A percentile compares a stretch with the other conserved stretches of the same genome.
Conservation (phyloP, 2,329 filamentous ascomycete species). For the Emydomyces testavorans region DNA sequence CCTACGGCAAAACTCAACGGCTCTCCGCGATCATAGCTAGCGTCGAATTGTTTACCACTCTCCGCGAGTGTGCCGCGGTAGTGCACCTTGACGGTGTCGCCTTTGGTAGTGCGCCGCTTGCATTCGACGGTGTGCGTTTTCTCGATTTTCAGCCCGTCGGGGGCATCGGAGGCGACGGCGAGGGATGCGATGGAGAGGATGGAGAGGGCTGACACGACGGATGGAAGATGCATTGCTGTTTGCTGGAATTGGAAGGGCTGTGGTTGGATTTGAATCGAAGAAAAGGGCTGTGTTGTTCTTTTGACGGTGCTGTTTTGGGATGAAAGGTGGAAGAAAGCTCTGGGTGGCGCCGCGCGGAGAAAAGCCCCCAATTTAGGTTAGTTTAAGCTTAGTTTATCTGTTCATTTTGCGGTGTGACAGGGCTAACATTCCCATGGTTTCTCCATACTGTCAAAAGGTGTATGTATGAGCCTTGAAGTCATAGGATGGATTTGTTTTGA, state of each 20-base stretch:
- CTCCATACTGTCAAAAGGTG: no score
- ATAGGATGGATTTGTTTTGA: no score
- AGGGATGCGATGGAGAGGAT: conserved; percentile 36
- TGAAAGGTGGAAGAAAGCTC: no score
- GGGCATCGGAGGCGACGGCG: conserved; percentile 43
- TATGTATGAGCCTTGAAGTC: no score
- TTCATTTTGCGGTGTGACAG: no score
- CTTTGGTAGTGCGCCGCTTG: conserved; percentile 61
- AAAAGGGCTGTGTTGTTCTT: no score
- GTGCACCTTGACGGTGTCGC: conserved; percentile 75
- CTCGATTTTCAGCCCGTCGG: conserved; percentile 63
- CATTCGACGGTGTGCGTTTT: conserved; percentile 59
- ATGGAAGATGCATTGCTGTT: conserved; percentile 8
- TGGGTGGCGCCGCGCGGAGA: no score
- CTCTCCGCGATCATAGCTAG: conserved; percentile 61
- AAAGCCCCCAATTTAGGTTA: no score
- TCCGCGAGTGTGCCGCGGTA: conserved; percentile 70
- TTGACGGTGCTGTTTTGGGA: no score
- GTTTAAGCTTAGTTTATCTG: no score
- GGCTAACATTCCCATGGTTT: no score
- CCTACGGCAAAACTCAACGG: conserved; percentile 76
- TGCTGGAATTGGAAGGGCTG: neutral
- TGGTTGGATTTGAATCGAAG: neutral
- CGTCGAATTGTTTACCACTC: conserved; percentile 71
- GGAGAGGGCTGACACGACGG: conserved; percentile 28